Percentiles rank a stretch among this genome's conserved stretches.
These are phyloP conservation scores for Solanum ossicruentum DNA, from an alignment of 257 asterid genomes.

Conservation along the genomic window DNA sequence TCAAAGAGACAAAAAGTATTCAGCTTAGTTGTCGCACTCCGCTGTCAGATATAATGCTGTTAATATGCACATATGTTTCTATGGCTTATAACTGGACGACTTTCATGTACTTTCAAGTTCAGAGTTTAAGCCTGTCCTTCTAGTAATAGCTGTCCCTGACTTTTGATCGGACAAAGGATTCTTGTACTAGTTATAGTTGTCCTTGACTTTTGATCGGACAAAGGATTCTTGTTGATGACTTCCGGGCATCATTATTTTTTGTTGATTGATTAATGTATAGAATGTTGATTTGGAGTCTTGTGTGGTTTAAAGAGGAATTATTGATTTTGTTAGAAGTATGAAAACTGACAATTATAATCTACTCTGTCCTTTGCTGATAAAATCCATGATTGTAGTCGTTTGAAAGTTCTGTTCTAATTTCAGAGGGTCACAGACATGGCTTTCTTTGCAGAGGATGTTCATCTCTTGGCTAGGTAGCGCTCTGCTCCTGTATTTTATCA, in stretches of 20 bases:
- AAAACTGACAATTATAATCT: neutral
- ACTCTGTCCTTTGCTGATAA: neutral
- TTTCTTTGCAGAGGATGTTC: slow-evolving; percentile 98
- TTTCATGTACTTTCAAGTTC: neutral
- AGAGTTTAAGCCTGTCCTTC: neutral
- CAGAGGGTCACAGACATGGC: slow-evolving; percentile 99
- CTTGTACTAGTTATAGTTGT: neutral
- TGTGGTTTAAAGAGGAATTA: neutral
- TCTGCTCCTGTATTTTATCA: neutral
- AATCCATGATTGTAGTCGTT: neutral
- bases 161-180: neutral
- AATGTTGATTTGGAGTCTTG: neutral
- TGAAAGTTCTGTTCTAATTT: slow-evolving; percentile 5
- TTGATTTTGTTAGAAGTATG: neutral
- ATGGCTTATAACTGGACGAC: neutral
- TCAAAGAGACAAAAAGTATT: neutral
- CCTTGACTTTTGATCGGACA: neutral
- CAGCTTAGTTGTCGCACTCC: neutral
- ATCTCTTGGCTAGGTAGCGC: slow-evolving; percentile 84
- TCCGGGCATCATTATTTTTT: neutral
- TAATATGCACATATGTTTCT: neutral
- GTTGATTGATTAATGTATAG: neutral
- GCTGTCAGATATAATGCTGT: neutral
- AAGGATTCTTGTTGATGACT: neutral
- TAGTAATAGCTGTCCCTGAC: neutral